A percentile compares a stretch with the other conserved stretches of the same genome.
These are phyloP conservation scores for Phytophthora sp. DNA, from an alignment of 352 stramenopile genomes.

Conservation along the genomic window DNA sequence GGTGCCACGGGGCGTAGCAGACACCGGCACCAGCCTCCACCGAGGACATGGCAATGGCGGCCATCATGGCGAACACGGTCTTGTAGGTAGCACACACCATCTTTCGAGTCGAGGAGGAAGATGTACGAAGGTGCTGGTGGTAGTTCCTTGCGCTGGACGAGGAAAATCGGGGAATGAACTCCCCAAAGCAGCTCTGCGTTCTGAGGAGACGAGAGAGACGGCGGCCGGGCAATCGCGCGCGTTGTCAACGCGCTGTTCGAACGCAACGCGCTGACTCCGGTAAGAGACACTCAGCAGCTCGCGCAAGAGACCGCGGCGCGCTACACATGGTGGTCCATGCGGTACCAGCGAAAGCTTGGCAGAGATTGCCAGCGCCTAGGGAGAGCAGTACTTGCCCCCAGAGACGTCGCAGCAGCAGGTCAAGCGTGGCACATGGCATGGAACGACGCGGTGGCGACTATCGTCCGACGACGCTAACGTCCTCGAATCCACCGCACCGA, in stretches of 20 bases:
- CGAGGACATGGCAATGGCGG: constrained; percentile 17
- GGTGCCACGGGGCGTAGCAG: constrained; percentile 74
- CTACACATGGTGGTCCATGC: constrained; percentile 31
- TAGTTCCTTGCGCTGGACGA: constrained; percentile 35
- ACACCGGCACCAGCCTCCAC: constrained; percentile 32
- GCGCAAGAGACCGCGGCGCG: constrained; percentile 16
- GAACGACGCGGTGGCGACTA: constrained; percentile 23
- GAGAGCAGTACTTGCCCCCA: constrained; percentile 1
- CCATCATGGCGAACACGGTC: constrained; percentile 41
- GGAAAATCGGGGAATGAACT: constrained; percentile 40
- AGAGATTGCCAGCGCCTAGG: constrained; percentile 20
- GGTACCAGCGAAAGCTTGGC: constrained; percentile 21
- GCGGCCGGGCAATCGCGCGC: not conserved
- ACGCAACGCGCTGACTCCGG: constrained; percentile 21
- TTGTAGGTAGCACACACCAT: constrained; percentile 51
- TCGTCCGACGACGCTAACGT: constrained; percentile 3
- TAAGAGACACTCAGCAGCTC: constrained; percentile 28
- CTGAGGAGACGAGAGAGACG: constrained; percentile 21
- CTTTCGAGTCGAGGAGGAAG: constrained; percentile 5
- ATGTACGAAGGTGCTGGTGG: not conserved
- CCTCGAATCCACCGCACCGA: constrained; percentile 20
- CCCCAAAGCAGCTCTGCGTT: not conserved
- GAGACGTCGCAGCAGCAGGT: constrained; percentile 19
- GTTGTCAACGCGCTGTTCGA: constrained; percentile 31
- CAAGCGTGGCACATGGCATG: constrained; percentile 16